phyloP scores from a whole-genome alignment of 2,329 filamentous ascomycete species.

The Leptodontidium sp. region DNA sequence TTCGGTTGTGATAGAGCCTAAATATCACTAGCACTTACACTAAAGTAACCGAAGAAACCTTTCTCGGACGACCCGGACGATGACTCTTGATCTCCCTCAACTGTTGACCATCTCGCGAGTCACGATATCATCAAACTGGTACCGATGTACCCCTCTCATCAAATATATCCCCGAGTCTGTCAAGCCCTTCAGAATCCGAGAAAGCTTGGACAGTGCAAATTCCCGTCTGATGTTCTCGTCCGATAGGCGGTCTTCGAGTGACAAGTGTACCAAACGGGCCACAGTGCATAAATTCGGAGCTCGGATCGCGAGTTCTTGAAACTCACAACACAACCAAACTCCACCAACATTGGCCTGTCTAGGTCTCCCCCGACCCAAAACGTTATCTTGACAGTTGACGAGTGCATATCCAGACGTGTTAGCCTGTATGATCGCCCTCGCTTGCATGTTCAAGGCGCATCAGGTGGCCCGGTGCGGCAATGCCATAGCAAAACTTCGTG shows the following conservation, averaged over 20 bases:
- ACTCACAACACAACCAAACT: conserved; percentile 31
- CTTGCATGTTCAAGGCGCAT: conserved; percentile 32
- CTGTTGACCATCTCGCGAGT: not conserved
- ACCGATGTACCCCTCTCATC: conserved; percentile 11
- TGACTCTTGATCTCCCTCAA: not conserved
- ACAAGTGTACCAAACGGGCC: conserved; percentile 20
- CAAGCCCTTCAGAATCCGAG: not conserved
- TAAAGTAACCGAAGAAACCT: conserved; percentile 8
- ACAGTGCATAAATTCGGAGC: conserved; percentile 35
- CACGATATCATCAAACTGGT: not conserved
- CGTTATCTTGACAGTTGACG: conserved; percentile 19
- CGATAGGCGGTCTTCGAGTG: conserved; percentile 13
- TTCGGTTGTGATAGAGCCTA: not conserved
- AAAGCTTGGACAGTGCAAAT: conserved; percentile 15
- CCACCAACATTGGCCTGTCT: conserved; percentile 22
- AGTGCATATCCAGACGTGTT: conserved; percentile 22
- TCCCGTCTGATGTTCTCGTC: conserved; percentile 16
- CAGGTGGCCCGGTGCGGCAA: conserved; percentile 30
- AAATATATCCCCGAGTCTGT: not conserved
- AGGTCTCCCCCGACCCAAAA: conserved; percentile 18
- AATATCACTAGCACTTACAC: not conserved
- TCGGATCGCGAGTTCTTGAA: conserved; percentile 34
- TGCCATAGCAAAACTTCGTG: conserved; percentile 36
- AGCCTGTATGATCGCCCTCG: conserved; percentile 37
- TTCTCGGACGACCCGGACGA: not conserved